phyloP scores from a whole-genome alignment of 495 filamentous ascomycete species.

The Penicillium angulare region DNA sequence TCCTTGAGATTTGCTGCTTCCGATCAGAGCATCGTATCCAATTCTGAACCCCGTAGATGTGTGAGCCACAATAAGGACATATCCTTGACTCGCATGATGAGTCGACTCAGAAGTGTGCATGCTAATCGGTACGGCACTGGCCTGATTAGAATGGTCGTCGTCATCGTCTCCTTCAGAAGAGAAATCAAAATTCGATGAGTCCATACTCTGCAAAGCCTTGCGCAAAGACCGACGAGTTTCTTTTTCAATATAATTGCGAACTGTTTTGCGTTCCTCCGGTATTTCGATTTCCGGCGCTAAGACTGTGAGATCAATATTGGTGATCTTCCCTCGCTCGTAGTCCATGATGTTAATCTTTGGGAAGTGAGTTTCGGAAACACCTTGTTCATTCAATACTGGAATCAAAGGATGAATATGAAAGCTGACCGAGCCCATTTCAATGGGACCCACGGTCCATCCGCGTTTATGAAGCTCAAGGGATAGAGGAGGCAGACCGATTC shows the following conservation, averaged over 20 bases:
- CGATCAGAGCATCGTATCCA: conserved; percentile 64
- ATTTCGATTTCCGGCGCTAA: conserved; percentile 44
- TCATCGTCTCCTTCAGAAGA: neutral
- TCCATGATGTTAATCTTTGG: conserved; percentile 27
- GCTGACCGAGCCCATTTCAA: conserved; percentile 55
- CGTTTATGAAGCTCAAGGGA: conserved; percentile 54
- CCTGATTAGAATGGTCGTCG: conserved; percentile 30
- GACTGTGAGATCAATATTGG: conserved; percentile 60
- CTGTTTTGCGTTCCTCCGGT: neutral
- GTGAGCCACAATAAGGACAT: conserved; percentile 71
- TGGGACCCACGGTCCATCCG: conserved; percentile 65
- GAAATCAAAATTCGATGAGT: conserved; percentile 13
- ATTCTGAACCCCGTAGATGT: conserved; percentile 61
- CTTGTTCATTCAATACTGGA: neutral
- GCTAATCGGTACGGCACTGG: too few relatives aligned
- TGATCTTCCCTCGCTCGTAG: conserved; percentile 45
- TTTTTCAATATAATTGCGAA: conserved; percentile 13
- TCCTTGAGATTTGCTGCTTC: conserved; percentile 30
- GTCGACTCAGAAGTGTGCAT: conserved; percentile 57
- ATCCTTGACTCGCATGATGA: conserved; percentile 58
- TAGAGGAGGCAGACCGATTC: conserved; percentile 58
- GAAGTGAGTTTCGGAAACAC: conserved; percentile 26
- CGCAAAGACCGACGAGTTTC: conserved; percentile 9
- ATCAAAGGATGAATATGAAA: conserved; percentile 57
- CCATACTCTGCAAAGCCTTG: conserved; percentile 1